Evolutionary conservation across 441 rosid genomes (phyloP).

Genomic region (Hypseocharis bilobata): DNA sequence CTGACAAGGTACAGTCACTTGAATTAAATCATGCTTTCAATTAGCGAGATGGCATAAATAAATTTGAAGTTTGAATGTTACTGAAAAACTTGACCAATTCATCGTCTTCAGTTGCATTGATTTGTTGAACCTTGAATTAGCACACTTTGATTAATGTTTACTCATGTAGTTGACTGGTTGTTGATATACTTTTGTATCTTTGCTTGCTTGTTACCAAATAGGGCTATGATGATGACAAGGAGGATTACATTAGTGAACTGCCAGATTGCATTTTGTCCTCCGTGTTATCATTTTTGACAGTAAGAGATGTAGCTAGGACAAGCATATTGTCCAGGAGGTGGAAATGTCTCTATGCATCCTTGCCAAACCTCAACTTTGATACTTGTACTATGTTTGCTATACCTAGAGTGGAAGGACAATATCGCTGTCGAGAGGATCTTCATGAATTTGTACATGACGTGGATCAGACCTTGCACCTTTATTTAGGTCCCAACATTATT

Average conservation of each 20-base stretch:
- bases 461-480: background rate
- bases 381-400: background rate
- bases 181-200: background rate
- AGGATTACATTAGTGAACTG: background rate
- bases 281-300: background rate
- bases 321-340: conserved; percentile 2
- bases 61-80: background rate
- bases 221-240: background rate
- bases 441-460: background rate
- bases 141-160: background rate
- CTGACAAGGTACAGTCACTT: background rate
- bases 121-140: background rate
- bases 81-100: background rate
- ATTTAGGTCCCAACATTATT: background rate
- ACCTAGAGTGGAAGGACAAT: background rate
- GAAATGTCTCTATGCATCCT: background rate
- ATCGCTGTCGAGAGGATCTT: background rate
- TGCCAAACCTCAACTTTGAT: background rate
- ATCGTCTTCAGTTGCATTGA: background rate
- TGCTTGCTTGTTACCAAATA: background rate
- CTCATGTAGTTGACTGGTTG: background rate
- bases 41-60: too few species aligned
- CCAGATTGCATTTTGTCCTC: background rate
- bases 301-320: background rate
- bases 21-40: background rate